A percentile compares a stretch with the other conserved stretches of the same genome.
phyloP scores from a whole-genome alignment of 164 flowering plant species.

The Malania oleifera region DNA sequence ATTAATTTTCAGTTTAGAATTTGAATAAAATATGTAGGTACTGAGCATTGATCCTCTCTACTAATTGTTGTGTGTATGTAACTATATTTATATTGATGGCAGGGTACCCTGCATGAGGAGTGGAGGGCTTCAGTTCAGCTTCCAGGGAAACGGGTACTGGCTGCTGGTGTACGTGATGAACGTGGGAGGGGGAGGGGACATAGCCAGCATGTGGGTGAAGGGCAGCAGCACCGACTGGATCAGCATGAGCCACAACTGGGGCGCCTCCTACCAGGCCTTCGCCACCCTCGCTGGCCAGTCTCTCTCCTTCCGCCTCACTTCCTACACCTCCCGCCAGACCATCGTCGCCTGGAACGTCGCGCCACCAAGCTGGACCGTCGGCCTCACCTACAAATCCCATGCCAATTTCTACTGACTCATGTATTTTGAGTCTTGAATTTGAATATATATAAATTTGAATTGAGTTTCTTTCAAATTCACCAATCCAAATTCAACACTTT shows the following conservation, averaged over 20 bases:
- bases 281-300: slow-evolving; percentile 62
- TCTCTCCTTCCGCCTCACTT: slow-evolving; percentile 72
- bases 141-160: slow-evolving; percentile 95
- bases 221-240: slow-evolving; percentile 66
- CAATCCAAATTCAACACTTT: too few species aligned
- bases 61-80: too few species aligned
- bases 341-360: slow-evolving; percentile 51
- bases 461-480: too few species aligned
- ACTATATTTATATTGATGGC: slow-evolving; percentile 11
- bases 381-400: slow-evolving; percentile 43
- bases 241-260: slow-evolving; percentile 87
- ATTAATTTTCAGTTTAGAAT: too few species aligned
- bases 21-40: too few species aligned
- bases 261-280: slow-evolving; percentile 88
- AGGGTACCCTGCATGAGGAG: slow-evolving; percentile 61
- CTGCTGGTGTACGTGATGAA: slow-evolving; percentile 86
- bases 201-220: slow-evolving; percentile 64
- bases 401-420: slow-evolving; percentile 70
- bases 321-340: slow-evolving; percentile 50
- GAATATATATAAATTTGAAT: too few species aligned
- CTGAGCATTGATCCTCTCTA: neutral
- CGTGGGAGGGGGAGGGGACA: slow-evolving; percentile 86
- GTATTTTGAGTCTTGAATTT: too few species aligned
- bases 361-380: slow-evolving; percentile 41
- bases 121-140: slow-evolving; percentile 58